Evolutionary conservation across 1,284 basidiomycete species (phyloP).

Genomic region (Austropuccinia psidii): DNA sequence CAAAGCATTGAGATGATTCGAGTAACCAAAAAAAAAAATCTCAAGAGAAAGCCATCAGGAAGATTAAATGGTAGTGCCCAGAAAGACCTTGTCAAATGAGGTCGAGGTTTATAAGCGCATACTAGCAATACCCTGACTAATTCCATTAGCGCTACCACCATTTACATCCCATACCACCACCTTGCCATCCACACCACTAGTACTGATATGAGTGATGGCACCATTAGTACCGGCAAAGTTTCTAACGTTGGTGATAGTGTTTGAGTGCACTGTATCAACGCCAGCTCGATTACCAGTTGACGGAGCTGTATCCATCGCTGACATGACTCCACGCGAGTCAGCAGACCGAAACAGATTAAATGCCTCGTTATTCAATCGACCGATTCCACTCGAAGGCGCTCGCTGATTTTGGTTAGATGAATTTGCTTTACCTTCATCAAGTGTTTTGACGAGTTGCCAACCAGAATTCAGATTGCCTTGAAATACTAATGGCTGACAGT

Average conservation of each 20-base stretch:
- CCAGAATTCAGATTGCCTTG: conserved; percentile 59
- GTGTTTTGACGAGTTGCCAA: conserved; percentile 68
- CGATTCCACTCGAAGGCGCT: conserved; percentile 51
- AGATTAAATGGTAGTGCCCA: too few species aligned
- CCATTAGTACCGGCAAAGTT: conserved; percentile 59
- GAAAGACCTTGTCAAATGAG: too few species aligned
- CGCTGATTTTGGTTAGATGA: conserved; percentile 37
- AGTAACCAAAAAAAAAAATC: not conserved
- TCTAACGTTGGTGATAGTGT: conserved; percentile 88
- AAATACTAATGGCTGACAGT: conserved; percentile 90
- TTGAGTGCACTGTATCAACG: conserved; percentile 81
- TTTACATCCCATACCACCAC: conserved; percentile 82
- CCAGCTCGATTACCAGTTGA: conserved; percentile 53
- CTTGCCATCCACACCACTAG: conserved; percentile 89
- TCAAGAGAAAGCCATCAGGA: not conserved
- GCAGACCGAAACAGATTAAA: conserved; percentile 93
- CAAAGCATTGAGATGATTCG: not conserved
- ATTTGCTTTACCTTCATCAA: conserved; percentile 59
- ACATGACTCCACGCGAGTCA: conserved; percentile 68
- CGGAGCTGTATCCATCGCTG: conserved; percentile 43
- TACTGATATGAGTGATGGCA: conserved; percentile 62
- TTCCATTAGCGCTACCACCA: conserved; percentile 46
- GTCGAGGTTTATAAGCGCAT: too few species aligned
- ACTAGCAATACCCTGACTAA: conserved; percentile 23
- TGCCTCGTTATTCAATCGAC: conserved; percentile 79